Conservation (phyloP, 2,329 filamentous ascomycete genomes). For the Biscogniauxia mediterranea region DNA sequence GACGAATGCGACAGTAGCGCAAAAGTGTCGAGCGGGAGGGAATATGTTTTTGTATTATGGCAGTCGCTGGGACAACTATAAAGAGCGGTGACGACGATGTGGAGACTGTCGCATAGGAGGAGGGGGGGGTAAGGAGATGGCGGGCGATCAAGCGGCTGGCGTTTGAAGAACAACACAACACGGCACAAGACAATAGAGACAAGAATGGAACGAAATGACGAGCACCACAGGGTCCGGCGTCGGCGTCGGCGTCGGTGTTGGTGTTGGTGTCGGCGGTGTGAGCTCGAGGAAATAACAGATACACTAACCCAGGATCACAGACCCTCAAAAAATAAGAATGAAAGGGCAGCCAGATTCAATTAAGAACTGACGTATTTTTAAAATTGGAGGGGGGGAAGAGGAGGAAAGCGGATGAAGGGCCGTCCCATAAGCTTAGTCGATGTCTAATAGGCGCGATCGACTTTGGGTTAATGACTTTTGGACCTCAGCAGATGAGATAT, state of each 20-base stretch:
- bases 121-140: constrained; percentile 16
- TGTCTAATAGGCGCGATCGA: constrained; percentile 16
- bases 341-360: constrained; percentile 32
- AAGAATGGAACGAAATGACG: not conserved
- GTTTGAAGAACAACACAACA: constrained; percentile 23
- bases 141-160: constrained; percentile 26
- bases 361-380: constrained; percentile 30
- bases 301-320: not conserved
- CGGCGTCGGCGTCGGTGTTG: not conserved
- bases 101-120: constrained; percentile 26
- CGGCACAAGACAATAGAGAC: constrained; percentile 3
- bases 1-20: constrained; percentile 15
- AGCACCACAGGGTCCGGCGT: not conserved
- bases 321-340: constrained; percentile 4
- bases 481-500: constrained; percentile 1
- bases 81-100: constrained; percentile 25
- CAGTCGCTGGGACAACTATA: constrained; percentile 23
- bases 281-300: not conserved
- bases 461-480: not conserved
- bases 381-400: constrained; percentile 9
- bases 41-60: constrained; percentile 14
- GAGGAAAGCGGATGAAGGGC: constrained; percentile 11
- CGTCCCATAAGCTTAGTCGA: constrained; percentile 19
- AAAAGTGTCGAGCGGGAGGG: constrained; percentile 2
- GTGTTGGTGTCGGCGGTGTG: not conserved